These are phyloP conservation scores for Spizellomyces sp. DNA, from an alignment of 192 early-diverging fungal genomes.

Conservation along the genomic window DNA sequence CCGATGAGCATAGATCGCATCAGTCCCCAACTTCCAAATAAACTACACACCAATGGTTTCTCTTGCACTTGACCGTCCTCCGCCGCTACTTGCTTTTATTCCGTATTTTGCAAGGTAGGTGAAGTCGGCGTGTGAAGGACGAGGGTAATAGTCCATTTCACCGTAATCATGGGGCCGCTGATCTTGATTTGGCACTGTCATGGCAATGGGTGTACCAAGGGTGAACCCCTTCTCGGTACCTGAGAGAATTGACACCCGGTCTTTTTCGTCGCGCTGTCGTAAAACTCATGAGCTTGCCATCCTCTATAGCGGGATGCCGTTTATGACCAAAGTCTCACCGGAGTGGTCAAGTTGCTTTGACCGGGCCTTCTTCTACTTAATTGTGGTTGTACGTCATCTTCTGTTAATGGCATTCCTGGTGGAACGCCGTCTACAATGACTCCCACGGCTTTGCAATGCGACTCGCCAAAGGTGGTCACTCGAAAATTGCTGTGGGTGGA, in stretches of 20 bases:
- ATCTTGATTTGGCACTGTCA: conserved; percentile 92
- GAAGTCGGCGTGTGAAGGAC: conserved; percentile 97
- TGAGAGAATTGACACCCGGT: conserved; percentile 86
- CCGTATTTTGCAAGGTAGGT: conserved; percentile 97
- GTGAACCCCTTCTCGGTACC: conserved; percentile 93
- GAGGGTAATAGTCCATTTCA: conserved; percentile 93
- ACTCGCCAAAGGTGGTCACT: conserved; percentile 94
- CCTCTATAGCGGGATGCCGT: neutral
- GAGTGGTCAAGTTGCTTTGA: conserved; percentile 94
- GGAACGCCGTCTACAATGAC: conserved; percentile 96
- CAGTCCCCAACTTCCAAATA: neutral
- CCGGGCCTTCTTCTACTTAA: conserved; percentile 91
- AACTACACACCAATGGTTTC: conserved; percentile 83
- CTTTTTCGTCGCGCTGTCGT: conserved; percentile 89
- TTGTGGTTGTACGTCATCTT: conserved; percentile 91
- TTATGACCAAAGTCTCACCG: conserved; percentile 54
- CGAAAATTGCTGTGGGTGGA: conserved; percentile 6
- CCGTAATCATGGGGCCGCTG: conserved; percentile 95
- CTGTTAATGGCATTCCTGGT: conserved; percentile 88
- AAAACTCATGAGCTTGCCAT: conserved; percentile 81
- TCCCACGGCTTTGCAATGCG: conserved; percentile 97
- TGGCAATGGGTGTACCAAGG: conserved; percentile 91
- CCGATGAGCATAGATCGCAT: neutral
- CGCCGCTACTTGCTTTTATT: conserved; percentile 92
- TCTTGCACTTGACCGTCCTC: conserved; percentile 90